Conservation (phyloP, 2,329 filamentous ascomycete species). For the Ilyonectria mors-panacis region DNA sequence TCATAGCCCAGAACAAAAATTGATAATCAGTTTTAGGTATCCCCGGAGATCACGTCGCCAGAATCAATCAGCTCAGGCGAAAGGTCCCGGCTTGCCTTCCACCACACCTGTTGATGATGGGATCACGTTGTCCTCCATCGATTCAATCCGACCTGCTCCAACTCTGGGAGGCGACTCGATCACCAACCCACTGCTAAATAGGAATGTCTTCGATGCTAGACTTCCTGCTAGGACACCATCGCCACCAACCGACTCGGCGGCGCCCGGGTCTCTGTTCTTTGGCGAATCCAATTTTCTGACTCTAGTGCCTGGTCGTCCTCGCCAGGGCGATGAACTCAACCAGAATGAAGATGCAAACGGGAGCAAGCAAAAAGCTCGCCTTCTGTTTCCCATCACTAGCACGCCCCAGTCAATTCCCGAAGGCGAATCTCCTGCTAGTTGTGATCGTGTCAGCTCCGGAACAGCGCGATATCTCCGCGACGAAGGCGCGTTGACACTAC, state of each 20-base stretch:
- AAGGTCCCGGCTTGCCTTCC: background rate
- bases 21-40: constrained; percentile 36
- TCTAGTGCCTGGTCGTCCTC: constrained; percentile 47
- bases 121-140: background rate
- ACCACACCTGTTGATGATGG: constrained; percentile 8
- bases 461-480: constrained; percentile 65
- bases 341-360: constrained; percentile 11
- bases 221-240: constrained; percentile 35
- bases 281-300: constrained; percentile 59
- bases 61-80: constrained; percentile 16
- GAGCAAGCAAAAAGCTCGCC: constrained; percentile 42
- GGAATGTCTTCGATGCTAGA: constrained; percentile 8
- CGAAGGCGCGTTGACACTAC: constrained; percentile 61
- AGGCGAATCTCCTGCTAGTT: constrained; percentile 35
- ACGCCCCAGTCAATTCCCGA: constrained; percentile 43
- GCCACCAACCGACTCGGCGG: constrained; percentile 38
- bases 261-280: constrained; percentile 52
- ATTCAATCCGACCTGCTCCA: background rate
- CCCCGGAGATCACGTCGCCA: constrained; percentile 41
- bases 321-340: constrained; percentile 17
- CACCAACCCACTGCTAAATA: constrained; percentile 4
- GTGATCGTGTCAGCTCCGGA: constrained; percentile 60
- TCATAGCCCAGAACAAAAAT: background rate
- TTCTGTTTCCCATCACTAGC: constrained; percentile 50
- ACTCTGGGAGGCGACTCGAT: background rate